phyloP scores from a whole-genome alignment of 1,284 basidiomycete species.

The Vanrija humicola region DNA sequence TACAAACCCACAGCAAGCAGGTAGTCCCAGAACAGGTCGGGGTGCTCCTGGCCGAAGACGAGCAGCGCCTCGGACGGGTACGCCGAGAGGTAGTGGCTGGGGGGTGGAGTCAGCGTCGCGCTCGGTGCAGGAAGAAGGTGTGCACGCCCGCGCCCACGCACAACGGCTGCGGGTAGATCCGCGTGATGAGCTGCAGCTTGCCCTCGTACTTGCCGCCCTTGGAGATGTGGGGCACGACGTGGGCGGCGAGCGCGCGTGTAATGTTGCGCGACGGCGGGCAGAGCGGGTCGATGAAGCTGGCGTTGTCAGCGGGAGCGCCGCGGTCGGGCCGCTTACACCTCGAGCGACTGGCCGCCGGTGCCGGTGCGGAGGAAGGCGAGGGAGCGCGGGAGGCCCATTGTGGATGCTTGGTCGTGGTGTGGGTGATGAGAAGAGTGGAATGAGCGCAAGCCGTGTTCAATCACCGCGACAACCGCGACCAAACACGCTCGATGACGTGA shows the following conservation, averaged over 20 bases:
- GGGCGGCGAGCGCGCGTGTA: constrained; percentile 42
- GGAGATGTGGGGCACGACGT: constrained; percentile 47
- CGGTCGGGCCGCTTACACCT: constrained; percentile 52
- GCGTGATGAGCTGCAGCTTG: constrained; percentile 72
- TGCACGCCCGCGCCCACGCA: constrained; percentile 31
- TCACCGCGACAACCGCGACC: too few species aligned
- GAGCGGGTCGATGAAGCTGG: constrained; percentile 63
- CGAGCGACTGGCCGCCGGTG: constrained; percentile 68
- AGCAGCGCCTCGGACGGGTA: constrained; percentile 76
- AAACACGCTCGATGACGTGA: too few species aligned
- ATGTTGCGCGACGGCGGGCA: constrained; percentile 66
- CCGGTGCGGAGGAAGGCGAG: constrained; percentile 73
- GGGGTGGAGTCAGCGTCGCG: constrained; percentile 1
- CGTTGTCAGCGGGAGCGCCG: background rate
- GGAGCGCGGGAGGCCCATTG: constrained; percentile 78
- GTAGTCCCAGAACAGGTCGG: constrained; percentile 74
- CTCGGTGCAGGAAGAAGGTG: background rate
- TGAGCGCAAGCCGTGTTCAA: too few species aligned
- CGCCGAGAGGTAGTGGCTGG: constrained; percentile 68
- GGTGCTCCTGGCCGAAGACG: constrained; percentile 66
- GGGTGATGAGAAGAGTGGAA: too few species aligned
- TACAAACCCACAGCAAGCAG: constrained; percentile 58
- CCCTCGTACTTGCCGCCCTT: constrained; percentile 66
- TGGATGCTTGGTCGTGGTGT: too few species aligned
- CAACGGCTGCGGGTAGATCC: constrained; percentile 70